phyloP scores from a whole-genome alignment of 257 asterid genomes.

The Catharanthus roseus region DNA sequence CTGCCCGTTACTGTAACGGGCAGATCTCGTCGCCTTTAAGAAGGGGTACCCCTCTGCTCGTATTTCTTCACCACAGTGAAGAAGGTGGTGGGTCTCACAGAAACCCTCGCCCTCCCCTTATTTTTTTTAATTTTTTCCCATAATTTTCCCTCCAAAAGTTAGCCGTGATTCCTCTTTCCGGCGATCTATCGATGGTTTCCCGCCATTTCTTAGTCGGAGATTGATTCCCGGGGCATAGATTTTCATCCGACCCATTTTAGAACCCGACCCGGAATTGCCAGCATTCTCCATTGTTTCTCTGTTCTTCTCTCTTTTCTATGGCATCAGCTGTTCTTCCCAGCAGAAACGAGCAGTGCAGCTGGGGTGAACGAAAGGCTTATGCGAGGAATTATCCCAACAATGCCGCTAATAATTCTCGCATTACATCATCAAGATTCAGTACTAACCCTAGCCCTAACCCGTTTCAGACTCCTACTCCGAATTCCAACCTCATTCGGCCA shows the following conservation, averaged over 20 bases:
- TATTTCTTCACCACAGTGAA: slow-evolving; percentile 4
- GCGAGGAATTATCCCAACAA: slow-evolving; percentile 19
- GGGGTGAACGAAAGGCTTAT: slow-evolving; percentile 22
- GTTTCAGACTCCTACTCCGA: neutral
- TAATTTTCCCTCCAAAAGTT: neutral
- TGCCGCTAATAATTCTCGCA: slow-evolving; percentile 12
- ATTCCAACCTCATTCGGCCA: slow-evolving; percentile 2
- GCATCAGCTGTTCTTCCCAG: slow-evolving; percentile 33
- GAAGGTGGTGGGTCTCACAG: slow-evolving; percentile 11
- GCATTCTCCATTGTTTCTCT: too few relatives aligned
- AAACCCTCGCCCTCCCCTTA: slow-evolving; percentile 23
- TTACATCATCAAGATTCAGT: slow-evolving; percentile 14
- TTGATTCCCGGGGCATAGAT: neutral
- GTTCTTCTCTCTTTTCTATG: slow-evolving; percentile 7
- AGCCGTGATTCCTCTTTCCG: slow-evolving; percentile 1
- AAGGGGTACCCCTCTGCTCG: slow-evolving; percentile 9
- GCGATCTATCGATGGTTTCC: slow-evolving; percentile 21
- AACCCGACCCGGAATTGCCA: neutral
- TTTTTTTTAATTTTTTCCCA: neutral
- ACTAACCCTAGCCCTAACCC: slow-evolving; percentile 19
- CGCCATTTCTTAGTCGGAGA: slow-evolving; percentile 27
- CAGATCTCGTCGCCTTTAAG: slow-evolving; percentile 31
- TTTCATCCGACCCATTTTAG: neutral
- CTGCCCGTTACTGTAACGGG: slow-evolving; percentile 32
- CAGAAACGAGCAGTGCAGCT: slow-evolving; percentile 22